Evolutionary conservation across 495 filamentous ascomycete genomes (phyloP).

Genomic region (Penicillium verhagenii): DNA sequence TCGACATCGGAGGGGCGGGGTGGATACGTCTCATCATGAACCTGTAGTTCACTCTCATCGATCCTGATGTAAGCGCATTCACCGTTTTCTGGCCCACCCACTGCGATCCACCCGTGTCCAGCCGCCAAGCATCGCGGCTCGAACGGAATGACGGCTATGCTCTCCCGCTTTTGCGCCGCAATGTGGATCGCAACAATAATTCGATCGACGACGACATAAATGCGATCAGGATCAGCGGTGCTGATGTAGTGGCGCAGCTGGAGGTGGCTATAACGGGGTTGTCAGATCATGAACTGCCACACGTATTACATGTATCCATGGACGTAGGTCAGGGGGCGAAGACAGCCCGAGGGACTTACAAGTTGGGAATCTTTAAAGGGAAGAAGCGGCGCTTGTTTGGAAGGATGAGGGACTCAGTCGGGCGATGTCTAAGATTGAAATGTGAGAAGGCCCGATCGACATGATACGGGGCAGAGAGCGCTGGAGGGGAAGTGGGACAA

Average conservation of each 20-base stretch:
- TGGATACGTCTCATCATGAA: conserved; percentile 31
- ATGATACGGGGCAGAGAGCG: conserved; percentile 1
- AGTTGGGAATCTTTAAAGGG: conserved; percentile 68
- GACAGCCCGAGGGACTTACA: conserved; percentile 50
- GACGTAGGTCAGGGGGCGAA: background rate
- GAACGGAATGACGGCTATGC: conserved; percentile 77
- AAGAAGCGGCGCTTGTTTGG: conserved; percentile 71
- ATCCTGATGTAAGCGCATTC: conserved; percentile 78
- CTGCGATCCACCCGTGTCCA: conserved; percentile 82
- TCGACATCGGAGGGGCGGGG: conserved; percentile 54
- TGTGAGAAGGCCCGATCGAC: conserved; percentile 13
- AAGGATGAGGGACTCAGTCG: conserved; percentile 60
- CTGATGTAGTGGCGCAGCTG: conserved; percentile 91
- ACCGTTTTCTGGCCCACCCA: conserved; percentile 77
- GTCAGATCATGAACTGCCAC: conserved; percentile 6
- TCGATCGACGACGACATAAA: conserved; percentile 78
- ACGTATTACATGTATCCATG: too few species aligned
- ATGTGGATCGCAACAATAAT: conserved; percentile 75
- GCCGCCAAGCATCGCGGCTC: conserved; percentile 80
- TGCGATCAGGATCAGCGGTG: conserved; percentile 66
- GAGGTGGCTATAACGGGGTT: conserved; percentile 63
- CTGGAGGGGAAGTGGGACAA: conserved; percentile 13
- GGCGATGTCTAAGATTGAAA: conserved; percentile 45
- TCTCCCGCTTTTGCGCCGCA: conserved; percentile 66
- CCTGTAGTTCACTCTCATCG: conserved; percentile 33